Evolutionary conservation across 2,329 filamentous ascomycete genomes (phyloP).

Genomic region (Fusarium albosuccineum): DNA sequence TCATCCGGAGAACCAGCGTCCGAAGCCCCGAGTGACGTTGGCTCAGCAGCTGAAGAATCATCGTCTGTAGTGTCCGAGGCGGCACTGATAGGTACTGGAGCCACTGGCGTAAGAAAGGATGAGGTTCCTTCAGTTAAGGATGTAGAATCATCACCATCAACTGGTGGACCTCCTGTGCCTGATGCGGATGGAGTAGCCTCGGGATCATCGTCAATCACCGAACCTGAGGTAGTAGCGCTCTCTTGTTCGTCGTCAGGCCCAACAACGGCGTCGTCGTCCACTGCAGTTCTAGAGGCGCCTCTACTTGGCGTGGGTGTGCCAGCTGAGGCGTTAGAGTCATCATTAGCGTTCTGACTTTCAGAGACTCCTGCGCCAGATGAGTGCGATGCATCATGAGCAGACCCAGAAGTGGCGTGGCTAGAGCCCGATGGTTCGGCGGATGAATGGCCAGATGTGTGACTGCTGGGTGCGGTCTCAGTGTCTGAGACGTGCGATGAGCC

Average conservation of each 20-base stretch:
- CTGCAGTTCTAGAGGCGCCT: neutral
- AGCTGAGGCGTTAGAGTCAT: too few relatives aligned
- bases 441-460: too few relatives aligned
- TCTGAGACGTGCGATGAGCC: too few relatives aligned
- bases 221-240: neutral
- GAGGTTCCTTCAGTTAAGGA: neutral
- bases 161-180: neutral
- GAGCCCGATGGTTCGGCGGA: too few relatives aligned
- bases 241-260: neutral
- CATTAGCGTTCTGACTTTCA: too few relatives aligned
- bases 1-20: neutral
- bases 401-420: neutral
- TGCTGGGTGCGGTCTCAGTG: too few relatives aligned
- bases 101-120: neutral
- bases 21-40: neutral
- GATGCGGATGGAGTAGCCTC: neutral
- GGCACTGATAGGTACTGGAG: too few relatives aligned
- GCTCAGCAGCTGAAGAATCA: neutral
- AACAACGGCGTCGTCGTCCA: neutral
- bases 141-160: neutral
- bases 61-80: neutral
- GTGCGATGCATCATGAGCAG: neutral
- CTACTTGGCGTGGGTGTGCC: too few relatives aligned
- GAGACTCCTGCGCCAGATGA: too few relatives aligned
- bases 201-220: neutral